A percentile compares a stretch with the other conserved stretches of the same genome.
Conservation (phyloP, 257 asterid genomes). For the Solanum sparsipilum region DNA sequence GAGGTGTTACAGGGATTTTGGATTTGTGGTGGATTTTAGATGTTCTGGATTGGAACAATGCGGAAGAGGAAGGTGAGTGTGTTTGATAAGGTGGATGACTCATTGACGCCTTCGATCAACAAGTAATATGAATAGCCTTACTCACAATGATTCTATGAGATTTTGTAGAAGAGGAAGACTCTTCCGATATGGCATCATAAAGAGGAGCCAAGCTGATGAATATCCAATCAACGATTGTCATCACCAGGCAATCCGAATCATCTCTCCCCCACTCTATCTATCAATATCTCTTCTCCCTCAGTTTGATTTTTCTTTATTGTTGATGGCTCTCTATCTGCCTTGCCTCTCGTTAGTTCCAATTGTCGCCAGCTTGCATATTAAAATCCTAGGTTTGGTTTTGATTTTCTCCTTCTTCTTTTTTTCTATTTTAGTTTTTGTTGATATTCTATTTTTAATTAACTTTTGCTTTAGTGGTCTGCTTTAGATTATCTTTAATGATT, state of each 20-base stretch:
- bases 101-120: slow-evolving; percentile 25
- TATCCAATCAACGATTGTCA: not conserved
- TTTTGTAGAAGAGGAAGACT: slow-evolving; percentile 67
- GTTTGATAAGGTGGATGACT: slow-evolving; percentile 88
- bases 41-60: slow-evolving; percentile 52
- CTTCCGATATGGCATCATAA: slow-evolving; percentile 66
- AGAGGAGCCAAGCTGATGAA: too few relatives aligned
- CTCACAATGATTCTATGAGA: slow-evolving; percentile 67
- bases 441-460: not conserved
- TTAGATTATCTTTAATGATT: not conserved
- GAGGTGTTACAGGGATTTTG: too few relatives aligned
- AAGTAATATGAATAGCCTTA: slow-evolving; percentile 57
- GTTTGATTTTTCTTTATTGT: too few relatives aligned
- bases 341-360: not conserved
- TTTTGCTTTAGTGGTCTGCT: not conserved
- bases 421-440: not conserved
- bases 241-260: not conserved
- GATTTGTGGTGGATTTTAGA: not conserved
- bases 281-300: not conserved
- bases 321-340: not conserved
- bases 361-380: not conserved
- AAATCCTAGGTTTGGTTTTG: not conserved
- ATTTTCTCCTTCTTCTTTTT: not conserved
- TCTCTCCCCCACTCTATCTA: not conserved
- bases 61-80: slow-evolving; percentile 87